Conservation (phyloP, 345 rosid species). For the Populus pruinosa region DNA sequence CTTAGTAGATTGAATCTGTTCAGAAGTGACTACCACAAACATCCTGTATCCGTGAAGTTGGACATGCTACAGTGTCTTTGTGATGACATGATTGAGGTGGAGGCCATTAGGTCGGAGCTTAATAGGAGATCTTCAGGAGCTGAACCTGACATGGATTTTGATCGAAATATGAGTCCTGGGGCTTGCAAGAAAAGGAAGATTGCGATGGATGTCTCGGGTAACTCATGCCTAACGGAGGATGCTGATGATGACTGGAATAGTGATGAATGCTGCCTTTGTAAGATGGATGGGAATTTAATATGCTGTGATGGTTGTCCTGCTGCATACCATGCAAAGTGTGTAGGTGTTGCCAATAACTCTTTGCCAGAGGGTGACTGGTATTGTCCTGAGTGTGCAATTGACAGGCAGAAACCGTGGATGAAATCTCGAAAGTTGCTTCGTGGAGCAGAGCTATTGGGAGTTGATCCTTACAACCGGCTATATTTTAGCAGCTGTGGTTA, state of each 20-base stretch:
- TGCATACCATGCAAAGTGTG: conserved; percentile 96
- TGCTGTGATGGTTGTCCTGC: conserved; percentile 99
- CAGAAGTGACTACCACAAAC: conserved; percentile 64
- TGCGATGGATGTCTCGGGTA: conserved; percentile 42
- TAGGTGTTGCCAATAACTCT: conserved; percentile 70
- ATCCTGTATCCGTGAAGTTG: conserved; percentile 59
- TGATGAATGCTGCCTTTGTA: conserved; percentile 90
- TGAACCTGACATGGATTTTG: conserved; percentile 65
- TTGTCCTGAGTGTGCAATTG: conserved; percentile 91
- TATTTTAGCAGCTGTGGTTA: conserved; percentile 82
- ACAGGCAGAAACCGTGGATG: conserved; percentile 47
- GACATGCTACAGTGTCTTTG: conserved; percentile 74
- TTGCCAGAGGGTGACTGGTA: conserved; percentile 97
- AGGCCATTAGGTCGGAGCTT: conserved; percentile 69
- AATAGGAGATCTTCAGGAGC: conserved; percentile 60
- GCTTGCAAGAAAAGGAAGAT: conserved; percentile 51
- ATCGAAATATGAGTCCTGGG: conserved; percentile 47
- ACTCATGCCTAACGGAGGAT: conserved; percentile 52
- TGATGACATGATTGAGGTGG: conserved; percentile 73
- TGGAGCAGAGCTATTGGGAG: conserved; percentile 85
- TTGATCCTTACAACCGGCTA: conserved; percentile 66
- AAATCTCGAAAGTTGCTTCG: conserved; percentile 59
- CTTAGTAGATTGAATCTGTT: conserved; percentile 54
- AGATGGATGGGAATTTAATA: conserved; percentile 92
- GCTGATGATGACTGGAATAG: conserved; percentile 74